phyloP scores from a whole-genome alignment of 2,329 filamentous ascomycete species.

The Hortaea sp. region DNA sequence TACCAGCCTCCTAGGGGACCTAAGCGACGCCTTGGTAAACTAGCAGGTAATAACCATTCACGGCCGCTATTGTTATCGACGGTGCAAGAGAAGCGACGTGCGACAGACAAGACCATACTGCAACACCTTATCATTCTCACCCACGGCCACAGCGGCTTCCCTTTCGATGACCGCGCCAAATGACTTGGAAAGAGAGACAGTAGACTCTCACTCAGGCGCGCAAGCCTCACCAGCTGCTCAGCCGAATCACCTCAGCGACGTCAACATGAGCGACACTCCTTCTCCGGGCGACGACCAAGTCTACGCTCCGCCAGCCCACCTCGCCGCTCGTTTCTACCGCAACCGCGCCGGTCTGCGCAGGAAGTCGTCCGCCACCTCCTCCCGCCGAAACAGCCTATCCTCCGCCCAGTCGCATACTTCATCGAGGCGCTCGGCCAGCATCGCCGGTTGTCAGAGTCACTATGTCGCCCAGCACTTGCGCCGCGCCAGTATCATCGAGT shows the following conservation, averaged over 20 bases:
- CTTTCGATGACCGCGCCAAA: too few species aligned
- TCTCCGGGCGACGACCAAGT: constrained; percentile 13
- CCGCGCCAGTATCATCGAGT: constrained; percentile 69
- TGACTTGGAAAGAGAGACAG: too few species aligned
- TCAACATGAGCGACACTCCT: constrained; percentile 3
- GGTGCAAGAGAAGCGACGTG: too few species aligned
- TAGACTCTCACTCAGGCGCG: too few species aligned
- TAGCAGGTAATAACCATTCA: too few species aligned
- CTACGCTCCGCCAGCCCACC: constrained; percentile 61
- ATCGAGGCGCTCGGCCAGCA: constrained; percentile 31
- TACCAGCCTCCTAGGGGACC: too few species aligned
- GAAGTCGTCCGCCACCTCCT: constrained; percentile 67
- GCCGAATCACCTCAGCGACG: background rate
- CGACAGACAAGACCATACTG: too few species aligned
- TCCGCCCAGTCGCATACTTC: constrained; percentile 64
- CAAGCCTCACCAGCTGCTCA: too few species aligned
- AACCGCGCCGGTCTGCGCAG: constrained; percentile 50
- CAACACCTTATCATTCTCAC: too few species aligned
- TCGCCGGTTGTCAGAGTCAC: constrained; percentile 51
- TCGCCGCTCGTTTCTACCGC: constrained; percentile 68
- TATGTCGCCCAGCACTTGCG: constrained; percentile 70
- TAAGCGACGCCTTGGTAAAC: too few species aligned
- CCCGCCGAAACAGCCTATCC: constrained; percentile 69
- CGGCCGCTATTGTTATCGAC: too few species aligned
- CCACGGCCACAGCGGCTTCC: too few species aligned